Percentiles rank a stretch among this genome's conserved stretches.
phyloP scores from a whole-genome alignment of 2,329 filamentous ascomycete genomes.

The Thermothelomyces thermophilus region DNA sequence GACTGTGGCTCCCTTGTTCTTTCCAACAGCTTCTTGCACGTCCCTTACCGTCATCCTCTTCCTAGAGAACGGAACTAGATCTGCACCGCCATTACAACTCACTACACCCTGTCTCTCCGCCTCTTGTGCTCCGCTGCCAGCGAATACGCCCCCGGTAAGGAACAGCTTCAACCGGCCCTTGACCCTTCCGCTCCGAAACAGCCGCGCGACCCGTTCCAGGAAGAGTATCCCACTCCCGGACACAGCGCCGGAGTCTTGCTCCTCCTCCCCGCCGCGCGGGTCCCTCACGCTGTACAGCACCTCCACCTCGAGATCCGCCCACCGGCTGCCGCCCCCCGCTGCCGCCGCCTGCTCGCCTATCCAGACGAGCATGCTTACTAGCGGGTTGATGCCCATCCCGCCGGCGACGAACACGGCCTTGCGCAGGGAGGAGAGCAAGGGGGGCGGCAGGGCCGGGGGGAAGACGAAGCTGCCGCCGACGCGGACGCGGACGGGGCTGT shows the following conservation, averaged over 20 bases:
- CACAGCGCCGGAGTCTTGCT: neutral
- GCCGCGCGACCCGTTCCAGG: slow-evolving; percentile 38
- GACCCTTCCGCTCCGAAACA: slow-evolving; percentile 35
- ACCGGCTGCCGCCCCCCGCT: neutral
- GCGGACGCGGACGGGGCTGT: slow-evolving; percentile 55
- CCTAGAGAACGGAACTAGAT: slow-evolving; percentile 28
- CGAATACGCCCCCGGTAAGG: slow-evolving; percentile 33
- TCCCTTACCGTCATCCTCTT: slow-evolving; percentile 41
- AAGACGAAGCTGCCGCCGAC: slow-evolving; percentile 78
- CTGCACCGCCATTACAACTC: slow-evolving; percentile 18
- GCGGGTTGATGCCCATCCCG: slow-evolving; percentile 75
- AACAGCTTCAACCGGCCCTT: slow-evolving; percentile 42
- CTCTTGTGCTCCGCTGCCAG: slow-evolving; percentile 4
- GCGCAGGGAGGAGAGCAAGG: slow-evolving; percentile 37
- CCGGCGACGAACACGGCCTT: slow-evolving; percentile 71
- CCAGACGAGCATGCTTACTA: slow-evolving; percentile 65
- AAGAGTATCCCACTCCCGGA: slow-evolving; percentile 40
- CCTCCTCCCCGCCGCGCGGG: slow-evolving; percentile 8
- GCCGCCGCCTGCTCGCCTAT: slow-evolving; percentile 39
- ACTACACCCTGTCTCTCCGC: slow-evolving; percentile 12
- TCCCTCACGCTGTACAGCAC: slow-evolving; percentile 52
- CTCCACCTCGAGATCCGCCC: neutral
- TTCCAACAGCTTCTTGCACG: slow-evolving; percentile 35
- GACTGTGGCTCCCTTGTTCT: slow-evolving; percentile 37
- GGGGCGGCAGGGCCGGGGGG: slow-evolving; percentile 45